Base-by-base conservation (phyloP, 805 yeast species). In the Ogataea henricii region DNA sequence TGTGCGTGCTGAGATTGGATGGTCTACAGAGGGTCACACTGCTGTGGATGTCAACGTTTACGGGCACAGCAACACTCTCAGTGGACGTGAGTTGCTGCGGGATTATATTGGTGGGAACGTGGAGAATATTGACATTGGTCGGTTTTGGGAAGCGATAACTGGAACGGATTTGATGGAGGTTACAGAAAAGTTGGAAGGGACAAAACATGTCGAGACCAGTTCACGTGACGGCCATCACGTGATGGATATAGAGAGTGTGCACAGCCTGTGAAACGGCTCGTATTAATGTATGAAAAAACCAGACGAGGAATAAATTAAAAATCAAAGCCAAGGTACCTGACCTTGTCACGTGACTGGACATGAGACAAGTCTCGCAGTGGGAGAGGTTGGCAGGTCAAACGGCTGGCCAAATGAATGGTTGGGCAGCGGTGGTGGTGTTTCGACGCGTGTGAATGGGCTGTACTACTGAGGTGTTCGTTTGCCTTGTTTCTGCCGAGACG, bases 1-100 rank as follows among this genome's bases (percentile, higher is more conserved):
- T 0, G 60, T 69, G n/a, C 79, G 96, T 54, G 89, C 97, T 0
- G 87, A 87, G 66, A 81, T 89, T 14, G 97, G 97, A n/a, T 91
- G 97, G 96, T 77, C 96, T 8, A 91, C 97, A 0, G 96, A 89
- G 60, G 98, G 97, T 25, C 98, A 91, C 66, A 84, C 96, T 17
- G 97, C 96, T 0, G 97, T 91, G 13, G 98, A 91, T 67, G 96
- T 91, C 30, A 91, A 92, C 61, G 87, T 92, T 41, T 91, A 91
- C 64, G 96, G 86, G 0, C 78, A 84, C 63, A 77, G 90, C 26
- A 85, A 85, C 57, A 79, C 76, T 21, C 70, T 73, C 41, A 57
- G 67, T 6, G 73, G 82, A 25, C 68, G 67, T 60, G 38, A 53
- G 2, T 58, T 72, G 54, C 56, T 78, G 7, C 63, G 70, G 47